phyloP scores from a whole-genome alignment of 768 basidiomycete genomes.

The Cantharellus cinnabarinus region DNA sequence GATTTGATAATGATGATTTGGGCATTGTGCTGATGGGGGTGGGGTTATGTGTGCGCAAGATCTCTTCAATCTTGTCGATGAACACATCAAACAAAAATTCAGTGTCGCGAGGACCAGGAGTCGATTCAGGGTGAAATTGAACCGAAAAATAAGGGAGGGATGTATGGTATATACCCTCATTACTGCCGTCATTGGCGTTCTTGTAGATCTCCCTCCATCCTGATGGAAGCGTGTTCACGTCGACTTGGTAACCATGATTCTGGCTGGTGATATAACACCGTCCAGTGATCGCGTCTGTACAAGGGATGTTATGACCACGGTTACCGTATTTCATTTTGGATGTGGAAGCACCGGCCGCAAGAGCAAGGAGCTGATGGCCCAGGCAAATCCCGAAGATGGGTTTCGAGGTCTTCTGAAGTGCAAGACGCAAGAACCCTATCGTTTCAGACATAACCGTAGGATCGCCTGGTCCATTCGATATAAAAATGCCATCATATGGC shows the following conservation, averaged over 20 bases:
- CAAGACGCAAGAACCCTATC: conserved; percentile 41
- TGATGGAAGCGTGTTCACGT: conserved; percentile 48
- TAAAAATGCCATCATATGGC: conserved; percentile 82
- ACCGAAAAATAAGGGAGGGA: conserved; percentile 95
- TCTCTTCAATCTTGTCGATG: conserved; percentile 68
- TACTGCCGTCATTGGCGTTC: conserved; percentile 94
- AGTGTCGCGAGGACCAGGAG: conserved; percentile 91
- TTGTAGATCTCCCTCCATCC: conserved; percentile 90
- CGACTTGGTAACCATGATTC: conserved; percentile 96
- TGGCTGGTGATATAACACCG: conserved; percentile 98
- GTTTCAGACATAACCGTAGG: conserved; percentile 67
- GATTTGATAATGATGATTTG: conserved; percentile 10
- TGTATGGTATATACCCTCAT: conserved; percentile 91
- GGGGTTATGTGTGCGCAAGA: conserved; percentile 33
- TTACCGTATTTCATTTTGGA: conserved; percentile 99
- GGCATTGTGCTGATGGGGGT: conserved; percentile 41
- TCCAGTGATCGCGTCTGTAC: conserved; percentile 80
- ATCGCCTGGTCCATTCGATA: conserved; percentile 97
- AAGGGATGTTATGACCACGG: conserved; percentile 96
- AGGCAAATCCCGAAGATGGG: conserved; percentile 98
- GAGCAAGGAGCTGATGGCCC: conserved; percentile 88
- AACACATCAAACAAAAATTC: conserved; percentile 99
- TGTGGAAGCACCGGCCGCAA: conserved; percentile 83
- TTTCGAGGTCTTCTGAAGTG: conserved; percentile 48
- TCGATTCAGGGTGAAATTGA: conserved; percentile 97